Conservation (phyloP, 306 rosid genomes). For the Cucurbita argyrosperma region DNA sequence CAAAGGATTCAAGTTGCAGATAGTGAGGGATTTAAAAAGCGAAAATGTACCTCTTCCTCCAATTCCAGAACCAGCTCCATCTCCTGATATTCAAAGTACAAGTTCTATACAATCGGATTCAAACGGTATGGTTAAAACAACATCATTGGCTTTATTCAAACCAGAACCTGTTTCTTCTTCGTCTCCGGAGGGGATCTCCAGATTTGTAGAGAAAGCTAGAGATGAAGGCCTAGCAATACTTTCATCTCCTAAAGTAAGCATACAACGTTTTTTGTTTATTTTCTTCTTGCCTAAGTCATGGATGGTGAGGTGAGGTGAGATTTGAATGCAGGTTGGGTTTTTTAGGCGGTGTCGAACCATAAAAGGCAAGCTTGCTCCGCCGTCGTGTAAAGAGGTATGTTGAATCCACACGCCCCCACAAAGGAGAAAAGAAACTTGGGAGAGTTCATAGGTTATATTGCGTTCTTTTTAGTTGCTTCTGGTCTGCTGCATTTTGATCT, state of each 20-base stretch:
- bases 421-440: background rate
- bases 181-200: constrained; percentile 30
- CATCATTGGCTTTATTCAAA: constrained; percentile 43
- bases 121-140: constrained; percentile 35
- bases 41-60: constrained; percentile 23
- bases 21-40: constrained; percentile 33
- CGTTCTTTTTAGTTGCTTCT: background rate
- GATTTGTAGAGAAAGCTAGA: constrained; percentile 51
- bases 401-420: background rate
- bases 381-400: constrained; percentile 69
- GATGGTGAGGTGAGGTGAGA: constrained; percentile 10
- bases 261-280: background rate
- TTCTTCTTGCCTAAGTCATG: background rate
- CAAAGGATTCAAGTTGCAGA: constrained; percentile 49
- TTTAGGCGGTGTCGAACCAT: constrained; percentile 72
- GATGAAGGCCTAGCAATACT: constrained; percentile 77
- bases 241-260: constrained; percentile 57
- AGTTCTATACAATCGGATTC: constrained; percentile 21
- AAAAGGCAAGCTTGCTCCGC: constrained; percentile 70
- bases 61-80: constrained; percentile 18
- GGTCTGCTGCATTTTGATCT: background rate
- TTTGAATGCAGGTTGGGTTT: constrained; percentile 67
- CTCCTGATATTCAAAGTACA: constrained; percentile 23
- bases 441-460: background rate
- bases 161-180: constrained; percentile 20